Evolutionary conservation across 345 rosid genomes (phyloP).

Genomic region (Brassica juncea): DNA sequence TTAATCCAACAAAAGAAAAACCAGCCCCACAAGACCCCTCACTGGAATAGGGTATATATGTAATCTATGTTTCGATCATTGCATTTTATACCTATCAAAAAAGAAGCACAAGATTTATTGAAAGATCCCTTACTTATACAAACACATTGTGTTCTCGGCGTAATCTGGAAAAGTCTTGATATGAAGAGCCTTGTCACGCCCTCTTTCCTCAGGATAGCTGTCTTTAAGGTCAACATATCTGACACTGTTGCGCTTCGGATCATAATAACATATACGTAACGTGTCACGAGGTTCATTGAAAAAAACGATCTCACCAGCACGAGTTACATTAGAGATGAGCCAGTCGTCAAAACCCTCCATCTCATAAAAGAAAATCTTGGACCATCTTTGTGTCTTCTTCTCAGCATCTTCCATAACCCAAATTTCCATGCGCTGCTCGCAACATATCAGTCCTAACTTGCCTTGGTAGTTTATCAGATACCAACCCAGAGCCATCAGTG

Average conservation of each 20-base stretch:
- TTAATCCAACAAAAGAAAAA: neutral
- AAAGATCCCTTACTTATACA: neutral
- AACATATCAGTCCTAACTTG: constrained; percentile 5
- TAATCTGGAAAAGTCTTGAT: neutral
- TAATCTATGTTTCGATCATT: neutral
- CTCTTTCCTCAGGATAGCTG: neutral
- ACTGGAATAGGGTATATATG: neutral
- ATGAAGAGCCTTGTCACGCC: neutral
- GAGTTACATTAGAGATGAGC: neutral
- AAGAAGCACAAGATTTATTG: neutral
- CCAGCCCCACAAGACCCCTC: neutral
- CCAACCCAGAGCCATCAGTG: neutral
- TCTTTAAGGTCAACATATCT: neutral
- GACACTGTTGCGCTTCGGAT: neutral
- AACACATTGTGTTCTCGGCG: neutral
- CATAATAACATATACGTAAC: neutral
- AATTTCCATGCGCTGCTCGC: neutral
- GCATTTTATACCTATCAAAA: neutral
- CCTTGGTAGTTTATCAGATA: neutral
- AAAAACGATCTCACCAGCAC: neutral
- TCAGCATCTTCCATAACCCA: neutral
- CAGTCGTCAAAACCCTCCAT: neutral
- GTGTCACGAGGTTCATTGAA: neutral
- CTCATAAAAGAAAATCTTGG: neutral
- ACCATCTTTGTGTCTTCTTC: neutral